Evolutionary conservation across 345 rosid species (phyloP), one percentile per base, ranked within the genome.

Genomic region (Salix arbutifolia): DNA sequence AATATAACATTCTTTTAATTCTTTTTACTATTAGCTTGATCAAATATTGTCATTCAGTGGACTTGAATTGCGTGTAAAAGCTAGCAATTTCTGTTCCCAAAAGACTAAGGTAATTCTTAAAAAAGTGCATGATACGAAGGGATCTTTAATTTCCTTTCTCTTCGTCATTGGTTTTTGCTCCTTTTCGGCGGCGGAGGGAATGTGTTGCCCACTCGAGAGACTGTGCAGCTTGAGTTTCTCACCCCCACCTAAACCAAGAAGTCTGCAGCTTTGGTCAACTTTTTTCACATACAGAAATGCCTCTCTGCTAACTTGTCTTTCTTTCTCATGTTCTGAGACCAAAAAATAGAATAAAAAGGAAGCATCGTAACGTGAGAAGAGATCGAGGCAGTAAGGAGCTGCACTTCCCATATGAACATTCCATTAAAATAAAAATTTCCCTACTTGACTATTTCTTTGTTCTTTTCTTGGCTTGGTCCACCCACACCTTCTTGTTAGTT

Each of bases 381-480:
- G 21, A 31, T 31, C 33, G 33, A 70, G 74, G 2, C 72, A 72
- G 72, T 50, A 65, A 74, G 80, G 26, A 80, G 75, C 75, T 79
- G 78, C 81, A 79, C 61, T 72, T 62, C 76, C 76, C 75, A 44
- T 77, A 76, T 81, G 86, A 80, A 37, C 18, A 69, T 81, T 79
- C 79, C 83, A 23, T 66, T 46, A 60, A 65, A 23, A 67, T 61
- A 79, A 75, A 74, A 65, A 64, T 65, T 50, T 50, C 61, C 52
- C 25, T 46, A 64, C 18, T 28, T 56, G 42, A 60, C 77, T 75
- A 77, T 67, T 81, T 58, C 11, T 71, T 77, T 77, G 80, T 79
- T 75, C 74, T 73, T 74, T 84, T 65, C 81, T 81, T 69, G 76
- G 74, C 78, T 73, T 77, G 74, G 67, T 75, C 82, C 76, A 10